A percentile compares a stretch with the other conserved stretches of the same genome.
These are phyloP conservation scores for Malus fusca DNA, from an alignment of 306 rosid genomes.

Conservation along the genomic window DNA sequence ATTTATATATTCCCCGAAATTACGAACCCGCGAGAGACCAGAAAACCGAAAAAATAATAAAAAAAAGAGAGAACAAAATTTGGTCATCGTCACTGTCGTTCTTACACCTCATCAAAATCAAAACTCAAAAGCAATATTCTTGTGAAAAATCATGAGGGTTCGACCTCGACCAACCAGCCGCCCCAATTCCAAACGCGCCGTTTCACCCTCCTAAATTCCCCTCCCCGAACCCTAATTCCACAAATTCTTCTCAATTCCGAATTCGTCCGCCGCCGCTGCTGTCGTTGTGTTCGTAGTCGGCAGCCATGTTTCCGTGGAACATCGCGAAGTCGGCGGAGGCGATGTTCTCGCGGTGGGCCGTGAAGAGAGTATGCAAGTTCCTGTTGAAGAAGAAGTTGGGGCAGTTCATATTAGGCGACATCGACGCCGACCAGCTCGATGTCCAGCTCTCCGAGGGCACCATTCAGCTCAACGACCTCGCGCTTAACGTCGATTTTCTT, in stretches of 20 bases:
- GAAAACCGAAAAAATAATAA: not conserved
- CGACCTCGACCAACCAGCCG: not conserved
- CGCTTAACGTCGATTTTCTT: slow-evolving; percentile 73
- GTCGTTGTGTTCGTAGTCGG: not conserved
- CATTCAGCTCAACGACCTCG: slow-evolving; percentile 87
- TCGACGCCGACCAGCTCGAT: slow-evolving; percentile 88
- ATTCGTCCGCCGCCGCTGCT: not conserved
- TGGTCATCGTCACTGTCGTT: not conserved
- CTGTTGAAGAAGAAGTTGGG: slow-evolving; percentile 90
- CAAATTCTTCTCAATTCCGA: not conserved
- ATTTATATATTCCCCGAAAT: not conserved
- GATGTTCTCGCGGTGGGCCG: slow-evolving; percentile 84
- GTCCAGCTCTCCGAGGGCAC: slow-evolving; percentile 76
- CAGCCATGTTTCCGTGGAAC: slow-evolving; percentile 79
- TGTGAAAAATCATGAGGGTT: not conserved
- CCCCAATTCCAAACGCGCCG: not conserved
- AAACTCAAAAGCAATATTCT: not conserved
- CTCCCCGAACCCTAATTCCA: slow-evolving; percentile 6
- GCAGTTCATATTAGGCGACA: slow-evolving; percentile 73
- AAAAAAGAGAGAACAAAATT: not conserved
- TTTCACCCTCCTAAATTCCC: not conserved
- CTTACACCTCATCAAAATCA: not conserved
- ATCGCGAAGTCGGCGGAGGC: slow-evolving; percentile 93
- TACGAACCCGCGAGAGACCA: not conserved
- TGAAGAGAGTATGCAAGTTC: slow-evolving; percentile 76